Evolutionary conservation across 2,329 filamentous ascomycete genomes (phyloP).

Genomic region (Cladosporium sp.): DNA sequence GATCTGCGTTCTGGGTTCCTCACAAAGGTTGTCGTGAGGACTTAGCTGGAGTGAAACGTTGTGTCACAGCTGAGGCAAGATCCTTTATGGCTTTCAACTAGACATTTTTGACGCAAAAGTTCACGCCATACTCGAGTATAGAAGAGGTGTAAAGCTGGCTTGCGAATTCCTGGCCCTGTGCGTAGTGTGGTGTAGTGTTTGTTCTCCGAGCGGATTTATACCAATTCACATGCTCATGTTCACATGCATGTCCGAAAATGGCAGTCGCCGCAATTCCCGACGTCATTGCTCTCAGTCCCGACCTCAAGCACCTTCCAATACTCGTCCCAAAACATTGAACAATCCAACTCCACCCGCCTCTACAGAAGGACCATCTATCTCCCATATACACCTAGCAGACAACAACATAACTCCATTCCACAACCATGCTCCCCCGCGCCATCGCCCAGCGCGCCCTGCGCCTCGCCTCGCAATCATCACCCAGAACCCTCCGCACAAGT

Average conservation of each 20-base stretch:
- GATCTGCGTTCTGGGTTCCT: not conserved
- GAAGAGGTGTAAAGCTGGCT: too few species aligned
- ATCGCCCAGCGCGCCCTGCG: slow-evolving; percentile 18
- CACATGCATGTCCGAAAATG: not conserved
- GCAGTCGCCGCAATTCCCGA: not conserved
- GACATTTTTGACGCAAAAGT: not conserved
- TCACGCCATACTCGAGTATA: not conserved
- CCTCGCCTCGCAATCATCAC: slow-evolving; percentile 8
- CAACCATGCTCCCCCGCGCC: slow-evolving; percentile 20
- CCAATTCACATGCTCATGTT: not conserved
- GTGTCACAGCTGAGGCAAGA: not conserved
- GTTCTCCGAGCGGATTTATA: too few species aligned
- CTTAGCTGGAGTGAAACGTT: not conserved
- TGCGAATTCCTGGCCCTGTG: too few species aligned
- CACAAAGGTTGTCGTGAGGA: not conserved
- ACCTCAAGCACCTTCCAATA: not conserved
- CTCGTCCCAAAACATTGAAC: too few species aligned
- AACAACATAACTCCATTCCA: not conserved
- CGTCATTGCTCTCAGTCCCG: not conserved
- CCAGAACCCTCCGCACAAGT: slow-evolving; percentile 17
- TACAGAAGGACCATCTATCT: not conserved
- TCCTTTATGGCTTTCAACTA: not conserved
- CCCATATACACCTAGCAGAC: too few species aligned
- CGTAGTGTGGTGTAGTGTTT: too few species aligned
- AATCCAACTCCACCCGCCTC: too few species aligned